These are phyloP conservation scores for Hypoxylon subgilvum DNA, from an alignment of 495 filamentous ascomycete genomes.

Conservation along the genomic window DNA sequence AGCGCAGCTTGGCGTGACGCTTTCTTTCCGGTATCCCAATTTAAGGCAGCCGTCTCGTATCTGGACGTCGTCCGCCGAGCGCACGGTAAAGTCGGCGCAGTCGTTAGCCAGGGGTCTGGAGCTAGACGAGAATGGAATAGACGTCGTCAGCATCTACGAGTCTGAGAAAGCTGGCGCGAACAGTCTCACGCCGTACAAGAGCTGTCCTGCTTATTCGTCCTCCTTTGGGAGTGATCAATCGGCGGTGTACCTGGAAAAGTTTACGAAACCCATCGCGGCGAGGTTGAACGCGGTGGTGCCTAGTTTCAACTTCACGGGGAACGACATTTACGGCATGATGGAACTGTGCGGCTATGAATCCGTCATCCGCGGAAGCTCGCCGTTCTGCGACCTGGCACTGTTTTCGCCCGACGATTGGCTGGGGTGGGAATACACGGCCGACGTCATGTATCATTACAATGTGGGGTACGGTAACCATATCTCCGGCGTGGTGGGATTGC, in stretches of 20 bases:
- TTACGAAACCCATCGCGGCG: slow-evolving; percentile 51
- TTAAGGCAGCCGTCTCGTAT: slow-evolving; percentile 50
- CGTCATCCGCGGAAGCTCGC: slow-evolving; percentile 53
- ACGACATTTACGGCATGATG: slow-evolving; percentile 58
- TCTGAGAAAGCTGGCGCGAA: slow-evolving; percentile 49
- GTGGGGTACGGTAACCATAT: slow-evolving; percentile 53
- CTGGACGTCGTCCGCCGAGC: slow-evolving; percentile 57
- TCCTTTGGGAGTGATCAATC: slow-evolving; percentile 54
- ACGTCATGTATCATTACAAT: slow-evolving; percentile 57
- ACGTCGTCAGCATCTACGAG: slow-evolving; percentile 49
- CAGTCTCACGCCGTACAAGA: slow-evolving; percentile 55
- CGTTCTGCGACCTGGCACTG: slow-evolving; percentile 52
- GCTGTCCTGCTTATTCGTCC: slow-evolving; percentile 55
- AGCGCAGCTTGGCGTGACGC: slow-evolving; percentile 45
- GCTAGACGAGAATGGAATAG: slow-evolving; percentile 48
- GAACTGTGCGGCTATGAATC: slow-evolving; percentile 59
- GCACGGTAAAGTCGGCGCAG: slow-evolving; percentile 53
- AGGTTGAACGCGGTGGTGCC: slow-evolving; percentile 51
- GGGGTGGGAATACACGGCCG: slow-evolving; percentile 55
- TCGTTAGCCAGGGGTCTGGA: slow-evolving; percentile 52
- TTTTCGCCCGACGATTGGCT: slow-evolving; percentile 59
- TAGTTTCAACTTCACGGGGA: slow-evolving; percentile 53
- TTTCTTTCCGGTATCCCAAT: slow-evolving; percentile 54
- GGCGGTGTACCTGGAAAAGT: slow-evolving; percentile 46
- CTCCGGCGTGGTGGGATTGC: slow-evolving; percentile 52